phyloP scores from a whole-genome alignment of 345 rosid species.

The Sisymbrium irio region DNA sequence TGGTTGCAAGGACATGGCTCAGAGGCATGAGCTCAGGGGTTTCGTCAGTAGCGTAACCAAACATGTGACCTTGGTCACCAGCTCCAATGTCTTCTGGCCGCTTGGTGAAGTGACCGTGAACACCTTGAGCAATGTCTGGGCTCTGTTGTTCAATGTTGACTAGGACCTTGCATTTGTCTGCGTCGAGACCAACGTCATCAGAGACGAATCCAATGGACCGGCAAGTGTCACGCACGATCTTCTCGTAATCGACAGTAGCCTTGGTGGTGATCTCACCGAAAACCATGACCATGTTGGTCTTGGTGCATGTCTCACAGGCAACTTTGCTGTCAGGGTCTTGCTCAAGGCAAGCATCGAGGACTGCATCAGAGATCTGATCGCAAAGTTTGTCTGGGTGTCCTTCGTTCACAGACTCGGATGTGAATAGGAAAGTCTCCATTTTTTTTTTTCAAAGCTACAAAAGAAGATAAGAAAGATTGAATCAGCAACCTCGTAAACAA shows the following conservation, averaged over 20 bases:
- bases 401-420: conserved; percentile 44
- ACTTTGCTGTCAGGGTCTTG: conserved; percentile 45
- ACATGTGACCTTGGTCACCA: conserved; percentile 42
- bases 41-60: conserved; percentile 39
- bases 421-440: conserved; percentile 43
- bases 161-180: conserved; percentile 40
- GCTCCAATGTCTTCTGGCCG: conserved; percentile 42
- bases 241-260: conserved; percentile 37
- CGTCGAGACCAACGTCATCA: conserved; percentile 43
- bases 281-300: conserved; percentile 43
- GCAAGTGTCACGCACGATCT: conserved; percentile 44
- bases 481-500: conserved; percentile 5
- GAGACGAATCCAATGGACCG: conserved; percentile 39
- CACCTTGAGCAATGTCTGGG: conserved; percentile 55
- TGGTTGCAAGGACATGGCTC: conserved; percentile 40
- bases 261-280: conserved; percentile 43
- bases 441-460: conserved; percentile 1
- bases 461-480: conserved; percentile 1
- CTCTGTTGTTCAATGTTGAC: conserved; percentile 62
- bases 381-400: conserved; percentile 45
- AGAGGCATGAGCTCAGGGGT: conserved; percentile 43
- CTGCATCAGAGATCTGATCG: conserved; percentile 42
- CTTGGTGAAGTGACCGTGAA: conserved; percentile 42
- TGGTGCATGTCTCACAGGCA: conserved; percentile 40
- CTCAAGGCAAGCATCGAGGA: conserved; percentile 43